Percentiles rank a stretch among this genome's conserved stretches.
Conservation (phyloP, 352 stramenopile genomes). For the Globisporangium rhizosaccharum region DNA sequence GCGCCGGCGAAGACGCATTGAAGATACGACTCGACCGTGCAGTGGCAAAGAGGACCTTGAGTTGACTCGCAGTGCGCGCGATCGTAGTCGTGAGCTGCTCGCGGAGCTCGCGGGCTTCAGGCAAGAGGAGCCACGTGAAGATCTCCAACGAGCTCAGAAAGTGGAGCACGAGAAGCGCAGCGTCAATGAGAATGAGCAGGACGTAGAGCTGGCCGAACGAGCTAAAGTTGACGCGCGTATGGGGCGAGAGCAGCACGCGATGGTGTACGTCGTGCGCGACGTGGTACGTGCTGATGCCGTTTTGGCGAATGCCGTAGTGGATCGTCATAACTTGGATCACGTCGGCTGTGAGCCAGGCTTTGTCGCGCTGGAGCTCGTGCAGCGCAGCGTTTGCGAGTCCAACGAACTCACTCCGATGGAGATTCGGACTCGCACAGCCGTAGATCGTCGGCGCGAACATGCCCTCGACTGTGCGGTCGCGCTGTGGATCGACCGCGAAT, state of each 20-base stretch:
- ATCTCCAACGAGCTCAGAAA: conserved; percentile 21
- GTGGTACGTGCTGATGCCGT: conserved; percentile 15
- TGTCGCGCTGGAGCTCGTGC: not conserved
- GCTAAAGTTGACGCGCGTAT: conserved; percentile 14
- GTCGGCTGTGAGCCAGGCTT: conserved; percentile 17
- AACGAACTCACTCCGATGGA: not conserved
- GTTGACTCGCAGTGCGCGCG: too few species aligned
- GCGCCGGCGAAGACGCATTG: too few species aligned
- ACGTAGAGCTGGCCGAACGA: conserved; percentile 18
- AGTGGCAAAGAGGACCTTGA: too few species aligned
- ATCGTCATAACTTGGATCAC: conserved; percentile 11
- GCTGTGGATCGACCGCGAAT: not conserved
- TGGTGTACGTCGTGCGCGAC: conserved; percentile 4
- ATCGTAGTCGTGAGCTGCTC: not conserved
- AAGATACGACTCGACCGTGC: not conserved
- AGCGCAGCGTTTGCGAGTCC: too few species aligned
- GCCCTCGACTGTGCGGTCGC: too few species aligned
- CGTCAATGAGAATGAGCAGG: conserved; percentile 18
- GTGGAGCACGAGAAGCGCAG: conserved; percentile 13
- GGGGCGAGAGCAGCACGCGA: conserved; percentile 1
- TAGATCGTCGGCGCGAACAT: not conserved
- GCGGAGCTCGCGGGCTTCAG: conserved; percentile 15
- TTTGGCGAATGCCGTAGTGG: conserved; percentile 18
- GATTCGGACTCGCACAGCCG: not conserved
- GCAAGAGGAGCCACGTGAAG: conserved; percentile 17